These are phyloP conservation scores for Rhytidiadelphus loreus DNA, from an alignment of 225 moss, liverwort and hornwort species.

Conservation along the genomic window DNA sequence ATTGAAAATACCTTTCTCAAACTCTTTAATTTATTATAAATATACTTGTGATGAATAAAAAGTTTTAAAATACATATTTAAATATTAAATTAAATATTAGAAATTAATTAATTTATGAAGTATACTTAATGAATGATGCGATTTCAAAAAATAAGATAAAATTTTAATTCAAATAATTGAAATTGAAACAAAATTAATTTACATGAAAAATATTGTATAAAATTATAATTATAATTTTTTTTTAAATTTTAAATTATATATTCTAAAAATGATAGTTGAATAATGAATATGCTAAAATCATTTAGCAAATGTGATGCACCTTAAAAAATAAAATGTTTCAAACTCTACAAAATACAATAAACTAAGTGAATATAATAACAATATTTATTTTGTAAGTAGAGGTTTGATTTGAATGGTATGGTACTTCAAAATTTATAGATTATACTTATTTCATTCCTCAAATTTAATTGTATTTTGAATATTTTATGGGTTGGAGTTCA, in stretches of 20 bases:
- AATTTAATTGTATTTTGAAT: not conserved
- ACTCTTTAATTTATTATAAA: not conserved
- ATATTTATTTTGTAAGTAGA: not conserved
- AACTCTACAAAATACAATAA: not conserved
- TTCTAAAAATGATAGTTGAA: not conserved
- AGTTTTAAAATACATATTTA: too few relatives aligned
- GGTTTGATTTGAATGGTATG: not conserved
- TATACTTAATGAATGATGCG: not conserved
- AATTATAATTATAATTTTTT: not conserved
- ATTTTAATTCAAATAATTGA: not conserved
- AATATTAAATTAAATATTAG: too few relatives aligned
- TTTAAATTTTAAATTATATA: not conserved
- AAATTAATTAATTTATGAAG: not conserved
- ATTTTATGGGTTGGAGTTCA: not conserved
- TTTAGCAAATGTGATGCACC: not conserved
- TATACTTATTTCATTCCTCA: not conserved
- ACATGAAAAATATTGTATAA: not conserved
- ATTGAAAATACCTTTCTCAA: too few relatives aligned
- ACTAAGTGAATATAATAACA: not conserved
- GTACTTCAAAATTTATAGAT: not conserved
- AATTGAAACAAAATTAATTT: not conserved
- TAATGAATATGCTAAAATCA: not conserved
- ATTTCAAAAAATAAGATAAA: not conserved
- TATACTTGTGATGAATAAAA: not conserved
- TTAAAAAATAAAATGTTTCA: not conserved